phyloP scores from a whole-genome alignment of 1,139 yeast species.

The Taphrina wiesneri region DNA sequence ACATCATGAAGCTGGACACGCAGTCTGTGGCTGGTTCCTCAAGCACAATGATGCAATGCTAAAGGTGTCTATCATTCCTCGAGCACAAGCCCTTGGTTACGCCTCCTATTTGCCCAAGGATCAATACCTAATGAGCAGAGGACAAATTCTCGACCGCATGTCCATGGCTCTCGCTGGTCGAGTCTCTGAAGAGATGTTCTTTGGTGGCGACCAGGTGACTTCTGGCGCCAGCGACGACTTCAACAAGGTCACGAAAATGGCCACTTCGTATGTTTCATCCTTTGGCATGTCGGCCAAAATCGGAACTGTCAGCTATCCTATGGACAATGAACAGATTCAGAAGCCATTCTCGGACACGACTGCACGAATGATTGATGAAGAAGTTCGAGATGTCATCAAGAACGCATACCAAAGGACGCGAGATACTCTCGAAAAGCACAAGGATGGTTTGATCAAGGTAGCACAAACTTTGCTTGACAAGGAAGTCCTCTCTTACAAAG shows the following conservation, averaged over 20 bases:
- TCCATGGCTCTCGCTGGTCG: constrained; percentile 97
- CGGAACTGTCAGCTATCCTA: constrained; percentile 77
- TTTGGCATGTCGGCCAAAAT: constrained; percentile 87
- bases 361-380: constrained; percentile 73
- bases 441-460: constrained; percentile 73
- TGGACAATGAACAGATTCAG: constrained; percentile 59
- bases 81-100: constrained; percentile 96
- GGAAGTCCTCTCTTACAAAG: constrained; percentile 86
- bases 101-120: constrained; percentile 97
- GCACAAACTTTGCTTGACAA: constrained; percentile 81
- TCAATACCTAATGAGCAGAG: constrained; percentile 73
- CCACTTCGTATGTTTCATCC: constrained; percentile 86
- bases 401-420: constrained; percentile 75
- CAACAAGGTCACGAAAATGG: constrained; percentile 93
- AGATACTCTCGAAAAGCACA: constrained; percentile 65
- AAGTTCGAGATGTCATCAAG: constrained; percentile 75
- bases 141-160: constrained; percentile 85
- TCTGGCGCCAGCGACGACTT: constrained; percentile 96
- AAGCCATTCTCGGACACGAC: constrained; percentile 93
- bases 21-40: constrained; percentile 95
- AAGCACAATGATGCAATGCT: constrained; percentile 87
- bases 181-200: constrained; percentile 90
- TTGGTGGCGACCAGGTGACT: constrained; percentile 68
- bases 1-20: constrained; percentile 98
- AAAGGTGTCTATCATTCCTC: constrained; percentile 92